Base-by-base conservation (phyloP, 2,329 filamentous ascomycete genomes). In the Aspergillus novoparasiticus region DNA sequence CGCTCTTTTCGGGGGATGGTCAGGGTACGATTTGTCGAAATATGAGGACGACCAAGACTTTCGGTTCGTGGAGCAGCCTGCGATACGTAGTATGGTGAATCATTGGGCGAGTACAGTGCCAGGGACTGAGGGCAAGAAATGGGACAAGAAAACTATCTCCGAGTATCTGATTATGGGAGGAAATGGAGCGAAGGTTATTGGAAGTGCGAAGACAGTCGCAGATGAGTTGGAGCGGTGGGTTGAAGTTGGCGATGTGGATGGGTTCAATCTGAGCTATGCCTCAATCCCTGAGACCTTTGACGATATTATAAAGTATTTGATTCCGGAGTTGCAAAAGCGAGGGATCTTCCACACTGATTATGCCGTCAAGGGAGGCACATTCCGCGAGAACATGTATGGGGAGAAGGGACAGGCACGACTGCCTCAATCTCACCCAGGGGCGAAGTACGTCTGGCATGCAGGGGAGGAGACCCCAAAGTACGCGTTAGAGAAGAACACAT, bases 1-100 rank as follows among this genome's bases (percentile, higher is more conserved):
- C 21, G 76, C 80, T 4, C 69, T 83, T 0, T 83, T 83, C 61
- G 81, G 81, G 2, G 81, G 81, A 0, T 83, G 81, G 81, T 78
- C 78, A 1, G 81, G 81, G 0, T 80, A 79, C 6, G 81, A 83
- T 66, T 70, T 83, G 1, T 77, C 76, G 2, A 72, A 71, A 0
- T 81, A 78, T 58, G 70, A 72, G 0, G 80, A 83, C 50, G 80
- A 83, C 32, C 77, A 82, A 46, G 80, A 83, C 55, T 81, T 83
- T 61, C 72, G 77, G 1, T 81, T 83, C 62, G 73, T 74, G 8
- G 76, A 76, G 8, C 75, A 76, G 2, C 78, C 79, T 2, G 78
- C 76, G 1, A 79, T 83, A 11, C 77, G 79, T 10, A 78, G 76
- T 23, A 78, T 82, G 73, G 79, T 82, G n/a, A 78, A 76, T 30